Conservation (phyloP, 805 yeast species). For the Maudiozyma barnettii region DNA sequence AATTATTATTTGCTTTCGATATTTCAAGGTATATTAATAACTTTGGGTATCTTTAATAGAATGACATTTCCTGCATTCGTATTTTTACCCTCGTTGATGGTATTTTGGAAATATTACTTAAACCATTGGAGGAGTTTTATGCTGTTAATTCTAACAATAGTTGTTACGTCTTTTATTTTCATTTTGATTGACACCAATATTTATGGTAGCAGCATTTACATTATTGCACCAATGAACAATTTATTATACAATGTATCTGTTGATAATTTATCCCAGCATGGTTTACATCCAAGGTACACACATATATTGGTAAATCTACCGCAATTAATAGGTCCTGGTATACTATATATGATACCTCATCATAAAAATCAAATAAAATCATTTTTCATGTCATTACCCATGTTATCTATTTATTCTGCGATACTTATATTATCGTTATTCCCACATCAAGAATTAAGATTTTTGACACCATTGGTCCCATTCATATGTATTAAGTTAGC, state of each 20-base stretch:
- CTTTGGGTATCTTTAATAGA: constrained; percentile 75
- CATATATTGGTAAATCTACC: constrained; percentile 74
- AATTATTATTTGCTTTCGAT: not conserved
- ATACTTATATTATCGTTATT: constrained; percentile 51
- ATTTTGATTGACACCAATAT: constrained; percentile 47
- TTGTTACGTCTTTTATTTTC: constrained; percentile 29
- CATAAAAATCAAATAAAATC: constrained; percentile 3
- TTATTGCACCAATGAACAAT: constrained; percentile 72
- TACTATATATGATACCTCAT: constrained; percentile 35
- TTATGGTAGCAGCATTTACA: constrained; percentile 19
- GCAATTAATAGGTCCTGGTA: constrained; percentile 64
- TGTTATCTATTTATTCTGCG: constrained; percentile 55
- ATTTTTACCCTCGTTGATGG: constrained; percentile 45
- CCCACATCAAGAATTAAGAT: constrained; percentile 93
- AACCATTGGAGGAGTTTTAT: constrained; percentile 28
- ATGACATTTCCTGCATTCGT: constrained; percentile 75
- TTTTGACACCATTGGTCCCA: constrained; percentile 72
- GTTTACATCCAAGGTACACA: constrained; percentile 68
- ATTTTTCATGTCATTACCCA: constrained; percentile 35
- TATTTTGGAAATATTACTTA: constrained; percentile 35
- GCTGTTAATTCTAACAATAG: constrained; percentile 30
- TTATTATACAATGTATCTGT: constrained; percentile 54
- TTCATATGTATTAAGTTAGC: constrained; percentile 44
- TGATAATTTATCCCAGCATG: constrained; percentile 64
- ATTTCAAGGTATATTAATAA: constrained; percentile 39